A percentile compares a stretch with the other conserved stretches of the same genome.
These are phyloP conservation scores for Lipomyces japonicus DNA, from an alignment of 805 yeast species.

Conservation along the genomic window DNA sequence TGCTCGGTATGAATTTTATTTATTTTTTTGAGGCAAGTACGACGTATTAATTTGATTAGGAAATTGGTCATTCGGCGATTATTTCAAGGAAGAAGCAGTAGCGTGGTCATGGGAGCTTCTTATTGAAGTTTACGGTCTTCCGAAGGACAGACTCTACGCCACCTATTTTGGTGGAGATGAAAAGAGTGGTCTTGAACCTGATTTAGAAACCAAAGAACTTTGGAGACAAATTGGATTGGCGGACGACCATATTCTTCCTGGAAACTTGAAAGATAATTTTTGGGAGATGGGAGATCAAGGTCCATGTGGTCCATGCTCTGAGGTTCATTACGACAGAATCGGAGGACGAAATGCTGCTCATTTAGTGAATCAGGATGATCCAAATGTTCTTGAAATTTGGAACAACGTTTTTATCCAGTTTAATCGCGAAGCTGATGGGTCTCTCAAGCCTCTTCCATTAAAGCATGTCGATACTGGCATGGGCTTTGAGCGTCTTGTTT, in stretches of 20 bases:
- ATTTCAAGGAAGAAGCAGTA: constrained; percentile 93
- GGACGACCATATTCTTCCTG: constrained; percentile 90
- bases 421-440: constrained; percentile 86
- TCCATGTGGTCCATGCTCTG: constrained; percentile 99
- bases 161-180: constrained; percentile 95
- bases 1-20: constrained; percentile 62
- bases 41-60: too few relatives aligned
- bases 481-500: constrained; percentile 97
- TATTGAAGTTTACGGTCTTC: constrained; percentile 78
- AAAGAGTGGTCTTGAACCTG: constrained; percentile 79
- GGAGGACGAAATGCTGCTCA: constrained; percentile 95
- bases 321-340: constrained; percentile 94
- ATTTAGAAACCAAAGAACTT: constrained; percentile 81
- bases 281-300: constrained; percentile 99
- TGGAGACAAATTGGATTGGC: constrained; percentile 88
- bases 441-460: constrained; percentile 79
- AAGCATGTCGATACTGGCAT: constrained; percentile 97
- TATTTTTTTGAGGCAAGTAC: background rate
- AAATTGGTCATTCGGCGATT: constrained; percentile 99
- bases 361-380: constrained; percentile 94
- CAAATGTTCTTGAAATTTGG: constrained; percentile 97
- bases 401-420: constrained; percentile 94
- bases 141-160: constrained; percentile 78
- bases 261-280: constrained; percentile 85
- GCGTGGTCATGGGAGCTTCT: constrained; percentile 85